Base-by-base conservation (phyloP, 108 stramenopile genomes). In the Phaeodactylum tricornutum region DNA sequence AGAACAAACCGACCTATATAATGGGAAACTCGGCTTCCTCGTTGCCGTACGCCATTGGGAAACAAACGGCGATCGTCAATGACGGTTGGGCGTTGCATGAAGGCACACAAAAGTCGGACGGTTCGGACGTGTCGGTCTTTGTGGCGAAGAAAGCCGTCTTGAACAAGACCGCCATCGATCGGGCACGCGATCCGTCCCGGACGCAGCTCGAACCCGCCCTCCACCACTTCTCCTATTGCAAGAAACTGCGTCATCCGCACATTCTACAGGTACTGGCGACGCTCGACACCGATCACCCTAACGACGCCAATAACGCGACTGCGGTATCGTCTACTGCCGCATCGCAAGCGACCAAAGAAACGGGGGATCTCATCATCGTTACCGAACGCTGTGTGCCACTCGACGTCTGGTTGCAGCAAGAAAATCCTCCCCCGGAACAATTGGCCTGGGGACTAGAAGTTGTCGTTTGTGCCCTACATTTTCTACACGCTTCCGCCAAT, bases 401-500 rank as follows among this genome's bases (percentile, higher is more conserved):
- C 25, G 67, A 72, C 39, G 54, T 72, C 30, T 91, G 78, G 78
- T 44, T 91, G 12, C 38, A 59, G 37, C 31, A 33, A 7, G 28
- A 52, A 15, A 21, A 34, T 14, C 78, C 62, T 54, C 72, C 50
- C 31, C 65, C 56, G 27, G 77, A 58, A 44, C 66, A 59, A 45
- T 34, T 91, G 2, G 75, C 79, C 1, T 91, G 84, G 84, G 89
- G 89, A 16, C 49, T 91, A 32, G 68, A 86, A 50, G 79, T 69
- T 52, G 33, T 92, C 29, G 62, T 92, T 34, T 53, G 80, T 32
- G 84, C 67, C 0, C 48, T 92, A 22, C 57, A 65, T 11, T 92
- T 92, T 50, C 29, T 88, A 17, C 85, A 87, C 57, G 58, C 59
- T 6, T 80, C 81, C 16, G 85, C 86, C 44, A 79, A 85, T 42